Evolutionary conservation across 139 green algal species (phyloP).

Genomic region (Chlamydomonas schloesseri): DNA sequence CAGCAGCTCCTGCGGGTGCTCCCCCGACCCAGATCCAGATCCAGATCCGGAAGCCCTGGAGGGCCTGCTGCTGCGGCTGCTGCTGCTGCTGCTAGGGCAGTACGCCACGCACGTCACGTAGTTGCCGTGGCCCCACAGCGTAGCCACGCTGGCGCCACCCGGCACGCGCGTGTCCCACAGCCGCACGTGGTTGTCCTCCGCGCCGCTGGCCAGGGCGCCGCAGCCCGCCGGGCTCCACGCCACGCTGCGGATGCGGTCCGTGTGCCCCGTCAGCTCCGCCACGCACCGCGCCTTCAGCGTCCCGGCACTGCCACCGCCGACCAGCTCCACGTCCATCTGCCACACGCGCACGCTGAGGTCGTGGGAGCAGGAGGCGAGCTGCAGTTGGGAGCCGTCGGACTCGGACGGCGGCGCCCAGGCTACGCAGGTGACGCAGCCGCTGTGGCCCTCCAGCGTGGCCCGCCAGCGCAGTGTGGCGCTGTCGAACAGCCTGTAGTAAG

Average conservation of each 20-base stretch:
- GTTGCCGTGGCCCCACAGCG: slow-evolving; percentile 22
- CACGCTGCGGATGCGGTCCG: neutral
- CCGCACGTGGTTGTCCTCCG: neutral
- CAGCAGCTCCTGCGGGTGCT: neutral
- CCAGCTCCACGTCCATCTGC: too few relatives aligned
- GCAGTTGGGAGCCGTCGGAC: neutral
- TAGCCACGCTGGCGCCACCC: neutral
- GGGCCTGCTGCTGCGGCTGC: too few relatives aligned
- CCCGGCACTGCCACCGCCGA: neutral
- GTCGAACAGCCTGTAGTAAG: slow-evolving; percentile 14
- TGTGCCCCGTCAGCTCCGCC: neutral
- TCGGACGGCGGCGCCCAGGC: neutral
- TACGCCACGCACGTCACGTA: slow-evolving; percentile 31
- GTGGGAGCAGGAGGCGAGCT: neutral
- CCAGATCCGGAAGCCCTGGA: too few relatives aligned
- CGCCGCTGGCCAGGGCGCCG: neutral
- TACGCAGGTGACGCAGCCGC: slow-evolving; percentile 9
- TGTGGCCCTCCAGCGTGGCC: neutral
- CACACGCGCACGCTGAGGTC: neutral
- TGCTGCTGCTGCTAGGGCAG: neutral
- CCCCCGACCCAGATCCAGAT: too few relatives aligned
- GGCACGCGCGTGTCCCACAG: neutral
- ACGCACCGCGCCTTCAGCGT: neutral
- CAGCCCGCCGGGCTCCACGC: neutral
- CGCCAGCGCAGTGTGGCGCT: neutral